phyloP scores from a whole-genome alignment of 768 basidiomycete species.

The Austroboletus festivus region DNA sequence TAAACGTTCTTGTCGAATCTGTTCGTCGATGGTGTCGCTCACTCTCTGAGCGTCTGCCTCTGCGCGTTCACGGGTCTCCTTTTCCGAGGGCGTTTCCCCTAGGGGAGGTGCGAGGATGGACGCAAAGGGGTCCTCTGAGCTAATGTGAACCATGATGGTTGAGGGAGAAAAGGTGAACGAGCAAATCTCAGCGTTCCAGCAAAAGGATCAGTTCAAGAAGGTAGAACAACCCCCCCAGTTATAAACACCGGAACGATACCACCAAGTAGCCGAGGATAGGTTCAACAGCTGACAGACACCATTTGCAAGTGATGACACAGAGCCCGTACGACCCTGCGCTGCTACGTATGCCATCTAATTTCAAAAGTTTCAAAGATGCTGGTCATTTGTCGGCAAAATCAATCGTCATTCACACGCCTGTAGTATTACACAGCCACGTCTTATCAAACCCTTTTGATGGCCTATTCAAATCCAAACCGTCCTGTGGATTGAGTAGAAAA shows the following conservation, averaged over 20 bases:
- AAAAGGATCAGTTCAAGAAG: background rate
- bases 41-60: slow-evolving; percentile 64
- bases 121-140: slow-evolving; percentile 62
- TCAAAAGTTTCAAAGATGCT: too few relatives aligned
- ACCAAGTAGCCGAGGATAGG: background rate
- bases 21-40: slow-evolving; percentile 75
- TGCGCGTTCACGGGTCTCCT: slow-evolving; percentile 49
- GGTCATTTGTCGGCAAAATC: too few relatives aligned
- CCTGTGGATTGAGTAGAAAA: too few relatives aligned
- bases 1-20: slow-evolving; percentile 58
- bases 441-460: too few relatives aligned
- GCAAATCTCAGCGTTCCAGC: too few relatives aligned
- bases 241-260: background rate
- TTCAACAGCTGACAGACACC: too few relatives aligned
- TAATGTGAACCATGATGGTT: slow-evolving; percentile 25
- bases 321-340: too few relatives aligned
- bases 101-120: slow-evolving; percentile 59
- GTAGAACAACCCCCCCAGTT: background rate
- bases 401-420: too few relatives aligned
- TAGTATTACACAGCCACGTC: too few relatives aligned
- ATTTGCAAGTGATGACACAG: too few relatives aligned
- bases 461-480: too few relatives aligned
- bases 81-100: slow-evolving; percentile 58
- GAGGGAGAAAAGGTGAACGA: background rate
- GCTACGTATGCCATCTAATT: too few relatives aligned